Percentiles rank a stretch among this genome's conserved stretches.
Conservation (phyloP, 108 stramenopile genomes). For the Cylindrotheca fusiformis region DNA sequence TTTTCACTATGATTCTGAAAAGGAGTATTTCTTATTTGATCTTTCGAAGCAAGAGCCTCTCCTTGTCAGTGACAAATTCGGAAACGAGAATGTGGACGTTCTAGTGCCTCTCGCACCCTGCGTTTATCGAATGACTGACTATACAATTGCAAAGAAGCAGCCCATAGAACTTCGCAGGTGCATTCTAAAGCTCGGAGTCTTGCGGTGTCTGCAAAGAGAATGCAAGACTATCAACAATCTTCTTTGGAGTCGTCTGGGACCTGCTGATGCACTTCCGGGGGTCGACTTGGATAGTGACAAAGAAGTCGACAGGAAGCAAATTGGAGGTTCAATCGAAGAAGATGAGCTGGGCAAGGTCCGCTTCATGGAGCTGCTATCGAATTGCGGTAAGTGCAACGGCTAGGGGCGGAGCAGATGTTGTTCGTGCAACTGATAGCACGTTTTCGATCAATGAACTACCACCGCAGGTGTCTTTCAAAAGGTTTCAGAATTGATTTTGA, state of each 20-base stretch:
- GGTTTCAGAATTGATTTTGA: slow-evolving; percentile 47
- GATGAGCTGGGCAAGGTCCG: slow-evolving; percentile 58
- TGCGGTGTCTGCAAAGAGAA: slow-evolving; percentile 54
- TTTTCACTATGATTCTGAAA: slow-evolving; percentile 32
- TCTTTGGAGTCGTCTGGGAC: slow-evolving; percentile 33
- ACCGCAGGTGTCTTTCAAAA: slow-evolving; percentile 38
- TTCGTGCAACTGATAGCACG: background rate
- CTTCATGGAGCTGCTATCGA: slow-evolving; percentile 63
- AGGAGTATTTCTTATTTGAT: slow-evolving; percentile 40
- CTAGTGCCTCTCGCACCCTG: slow-evolving; percentile 59
- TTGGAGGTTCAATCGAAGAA: slow-evolving; percentile 46
- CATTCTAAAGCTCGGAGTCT: slow-evolving; percentile 50
- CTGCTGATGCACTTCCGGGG: background rate
- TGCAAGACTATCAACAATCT: slow-evolving; percentile 40
- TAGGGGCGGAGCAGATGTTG: background rate
- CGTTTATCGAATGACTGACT: slow-evolving; percentile 62
- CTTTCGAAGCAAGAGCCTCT: slow-evolving; percentile 19
- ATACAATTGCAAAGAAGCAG: slow-evolving; percentile 54
- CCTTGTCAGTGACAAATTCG: slow-evolving; percentile 14
- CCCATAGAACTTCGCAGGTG: slow-evolving; percentile 35
- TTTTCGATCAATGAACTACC: too few species aligned
- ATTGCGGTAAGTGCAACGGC: slow-evolving; percentile 31
- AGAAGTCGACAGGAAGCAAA: background rate
- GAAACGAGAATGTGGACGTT: slow-evolving; percentile 29
- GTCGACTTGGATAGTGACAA: slow-evolving; percentile 1